Percentiles rank a stretch among this genome's conserved stretches.
phyloP scores from a whole-genome alignment of 202 grass and related monocot species.

The Musa balbisiana region DNA sequence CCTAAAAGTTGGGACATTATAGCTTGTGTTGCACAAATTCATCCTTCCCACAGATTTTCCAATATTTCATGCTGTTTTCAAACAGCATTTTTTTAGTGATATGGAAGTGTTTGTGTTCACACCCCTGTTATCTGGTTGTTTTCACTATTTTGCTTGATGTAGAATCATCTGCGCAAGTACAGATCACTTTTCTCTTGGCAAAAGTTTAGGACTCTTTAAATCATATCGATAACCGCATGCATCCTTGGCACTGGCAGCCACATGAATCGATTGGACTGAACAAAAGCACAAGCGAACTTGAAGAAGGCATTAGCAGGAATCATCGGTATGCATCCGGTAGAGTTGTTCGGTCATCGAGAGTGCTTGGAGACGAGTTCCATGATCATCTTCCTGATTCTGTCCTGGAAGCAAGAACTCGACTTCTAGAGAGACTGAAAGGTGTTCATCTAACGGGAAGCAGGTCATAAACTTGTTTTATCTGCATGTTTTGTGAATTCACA shows the following conservation, averaged over 20 bases:
- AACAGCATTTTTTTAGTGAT: not conserved
- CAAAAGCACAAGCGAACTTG: not conserved
- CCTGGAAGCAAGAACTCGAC: not conserved
- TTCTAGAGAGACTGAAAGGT: not conserved
- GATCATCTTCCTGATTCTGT: conserved; percentile 12
- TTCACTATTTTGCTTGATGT: not conserved
- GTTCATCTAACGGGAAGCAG: conserved; percentile 4
- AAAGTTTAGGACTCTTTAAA: not conserved
- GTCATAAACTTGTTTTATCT: not conserved
- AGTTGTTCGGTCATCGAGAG: not conserved
- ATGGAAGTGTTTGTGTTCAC: not conserved
- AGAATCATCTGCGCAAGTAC: not conserved
- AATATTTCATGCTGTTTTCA: not conserved
- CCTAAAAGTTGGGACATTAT: too few relatives aligned
- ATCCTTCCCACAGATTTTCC: too few relatives aligned
- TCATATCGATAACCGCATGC: not conserved
- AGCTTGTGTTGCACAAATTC: too few relatives aligned
- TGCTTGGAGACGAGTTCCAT: not conserved
- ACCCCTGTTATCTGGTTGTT: not conserved
- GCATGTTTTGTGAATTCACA: not conserved
- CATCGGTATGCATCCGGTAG: not conserved
- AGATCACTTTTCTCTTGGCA: not conserved
- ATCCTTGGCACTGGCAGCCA: not conserved
- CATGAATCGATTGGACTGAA: not conserved
- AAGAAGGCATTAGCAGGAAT: not conserved